A percentile compares a stretch with the other conserved stretches of the same genome.
These are phyloP conservation scores for Phytopythium litorale DNA, from an alignment of 352 stramenopile species.

Conservation along the genomic window DNA sequence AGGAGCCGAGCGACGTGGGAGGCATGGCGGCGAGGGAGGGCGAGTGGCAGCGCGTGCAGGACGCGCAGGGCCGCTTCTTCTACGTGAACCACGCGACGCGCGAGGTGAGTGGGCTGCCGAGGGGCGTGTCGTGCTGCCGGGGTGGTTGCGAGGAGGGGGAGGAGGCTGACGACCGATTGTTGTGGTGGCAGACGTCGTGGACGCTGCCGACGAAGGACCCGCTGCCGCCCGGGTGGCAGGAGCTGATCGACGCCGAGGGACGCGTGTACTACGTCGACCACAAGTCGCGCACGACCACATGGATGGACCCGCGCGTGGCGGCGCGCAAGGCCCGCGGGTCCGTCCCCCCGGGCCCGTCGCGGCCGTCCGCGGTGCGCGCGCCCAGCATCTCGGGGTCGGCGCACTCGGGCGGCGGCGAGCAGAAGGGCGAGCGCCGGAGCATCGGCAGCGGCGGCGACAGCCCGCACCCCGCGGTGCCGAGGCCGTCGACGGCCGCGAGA, in stretches of 20 bases:
- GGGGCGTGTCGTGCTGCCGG: not conserved
- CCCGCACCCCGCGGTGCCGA: not conserved
- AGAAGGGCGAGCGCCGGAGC: not conserved
- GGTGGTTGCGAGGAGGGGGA: no score
- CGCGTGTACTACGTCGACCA: slow-evolving; percentile 85
- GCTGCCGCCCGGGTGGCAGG: slow-evolving; percentile 73
- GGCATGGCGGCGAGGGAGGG: slow-evolving; percentile 30
- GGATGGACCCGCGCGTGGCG: slow-evolving; percentile 72
- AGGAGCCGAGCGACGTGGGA: not conserved
- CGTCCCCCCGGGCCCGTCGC: not conserved
- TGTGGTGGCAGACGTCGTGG: slow-evolving; percentile 65
- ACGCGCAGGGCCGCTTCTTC: slow-evolving; percentile 81
- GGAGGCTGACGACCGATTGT: not conserved
- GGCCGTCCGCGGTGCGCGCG: not conserved
- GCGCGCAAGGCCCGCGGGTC: slow-evolving; percentile 4
- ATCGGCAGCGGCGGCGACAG: slow-evolving; percentile 1
- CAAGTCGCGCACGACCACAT: slow-evolving; percentile 68
- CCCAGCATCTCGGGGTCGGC: not conserved
- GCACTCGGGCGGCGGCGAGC: not conserved
- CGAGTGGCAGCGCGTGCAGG: slow-evolving; percentile 74
- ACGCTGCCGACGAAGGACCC: slow-evolving; percentile 61
- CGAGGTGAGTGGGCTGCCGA: slow-evolving; percentile 33
- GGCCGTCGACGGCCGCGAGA: not conserved
- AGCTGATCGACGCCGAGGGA: slow-evolving; percentile 68
- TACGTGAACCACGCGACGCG: slow-evolving; percentile 83